Conservation (phyloP, 176 grass and related monocot species). For the Carex littledalei region DNA sequence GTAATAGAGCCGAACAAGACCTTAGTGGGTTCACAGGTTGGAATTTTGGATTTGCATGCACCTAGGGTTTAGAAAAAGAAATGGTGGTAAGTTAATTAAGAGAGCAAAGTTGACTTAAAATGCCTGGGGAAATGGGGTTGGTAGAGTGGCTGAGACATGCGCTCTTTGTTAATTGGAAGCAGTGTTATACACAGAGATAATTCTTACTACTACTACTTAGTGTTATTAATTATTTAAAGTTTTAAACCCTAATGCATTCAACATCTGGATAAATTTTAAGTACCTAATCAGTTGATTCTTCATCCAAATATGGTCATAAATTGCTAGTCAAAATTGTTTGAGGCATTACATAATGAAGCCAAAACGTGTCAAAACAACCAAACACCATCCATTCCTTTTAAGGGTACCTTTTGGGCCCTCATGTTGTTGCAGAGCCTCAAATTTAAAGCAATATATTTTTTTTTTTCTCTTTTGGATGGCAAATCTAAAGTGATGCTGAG, state of each 20-base stretch:
- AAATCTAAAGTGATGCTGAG: conserved; percentile 9
- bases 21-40: not conserved
- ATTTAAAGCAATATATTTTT: not conserved
- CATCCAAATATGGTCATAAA: not conserved
- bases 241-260: not conserved
- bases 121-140: conserved; percentile 25
- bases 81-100: not conserved
- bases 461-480: conserved; percentile 1
- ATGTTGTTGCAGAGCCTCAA: not conserved
- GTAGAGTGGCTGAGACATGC: conserved; percentile 57
- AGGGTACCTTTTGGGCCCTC: not conserved
- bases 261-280: not conserved
- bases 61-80: conserved; percentile 14
- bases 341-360: not conserved
- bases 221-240: not conserved
- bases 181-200: not conserved
- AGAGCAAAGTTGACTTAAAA: conserved; percentile 48
- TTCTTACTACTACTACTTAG: not conserved
- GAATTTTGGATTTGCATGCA: not conserved
- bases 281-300: not conserved
- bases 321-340: not conserved
- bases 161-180: not conserved
- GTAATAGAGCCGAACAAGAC: too few species aligned
- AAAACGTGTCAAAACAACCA: conserved; percentile 15
- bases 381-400: conserved; percentile 16